Base-by-base conservation (phyloP, 129 eudicot genomes). In the Cynara cardunculus region DNA sequence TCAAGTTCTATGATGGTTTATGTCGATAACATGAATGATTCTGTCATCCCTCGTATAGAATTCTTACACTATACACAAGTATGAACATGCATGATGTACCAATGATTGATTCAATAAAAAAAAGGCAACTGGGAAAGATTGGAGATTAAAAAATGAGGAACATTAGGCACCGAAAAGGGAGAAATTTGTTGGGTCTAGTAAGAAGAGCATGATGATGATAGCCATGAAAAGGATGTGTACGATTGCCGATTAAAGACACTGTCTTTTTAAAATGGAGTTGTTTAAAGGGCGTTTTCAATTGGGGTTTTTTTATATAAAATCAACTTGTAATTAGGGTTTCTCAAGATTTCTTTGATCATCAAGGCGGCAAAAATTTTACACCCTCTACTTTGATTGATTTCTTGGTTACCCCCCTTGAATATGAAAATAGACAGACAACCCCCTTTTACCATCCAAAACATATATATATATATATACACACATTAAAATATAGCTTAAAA, bases 221-320 rank as follows among this genome's bases (percentile, higher is more conserved):
- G 78, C 76, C 68, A 77, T 82, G 86, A 86, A 27, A 82, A 82
- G 9, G 89, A 74, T 77, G 71, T 74, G 64, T 78, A 76, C 82
- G 61, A 74, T 46, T 81, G 84, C 25, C 49, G 32, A 73, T 74
- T 73, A 73, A 74, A 65, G 77, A 21, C 22, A 5, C 25, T 49
- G 30, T 73, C 6, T 14, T 31, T 39, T 30, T 22, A 21, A 62
- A 62, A 19, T 22, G 59, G 35, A 59, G 22, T 65, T 62, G 72
- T 39, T 81, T 30, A 81, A 67, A 12, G 12, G 75, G 41, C 56
- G 21, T 70, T 53, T 14, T 81, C 41, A 37, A 16, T 6, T 69
- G 73, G 25, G 8, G 4, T 56, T 56, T 56, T 53, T 53, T 53
- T 16, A 0, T 0, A 37, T 37, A 37, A 8, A 37, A 7, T 37